Percentiles rank a stretch among this genome's conserved stretches.
Evolutionary conservation across 148 eudicot species (phyloP).

Genomic region (Euryodendron excelsum): DNA sequence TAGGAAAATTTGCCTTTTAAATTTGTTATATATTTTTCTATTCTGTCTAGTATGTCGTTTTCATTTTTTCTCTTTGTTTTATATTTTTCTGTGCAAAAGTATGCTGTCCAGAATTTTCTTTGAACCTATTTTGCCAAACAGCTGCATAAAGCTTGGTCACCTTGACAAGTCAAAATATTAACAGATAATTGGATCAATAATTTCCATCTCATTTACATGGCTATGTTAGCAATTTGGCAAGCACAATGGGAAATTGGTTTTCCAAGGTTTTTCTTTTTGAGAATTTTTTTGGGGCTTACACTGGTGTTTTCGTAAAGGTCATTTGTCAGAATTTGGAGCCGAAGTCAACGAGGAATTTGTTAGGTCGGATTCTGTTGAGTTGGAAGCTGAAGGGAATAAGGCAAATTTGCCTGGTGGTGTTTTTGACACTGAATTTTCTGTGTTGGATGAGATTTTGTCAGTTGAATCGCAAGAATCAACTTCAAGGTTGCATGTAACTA

Average conservation of each 20-base stretch:
- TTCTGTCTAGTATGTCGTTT: neutral
- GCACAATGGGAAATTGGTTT: neutral
- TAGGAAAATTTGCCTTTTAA: neutral
- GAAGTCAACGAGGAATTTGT: constrained; percentile 31
- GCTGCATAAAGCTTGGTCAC: neutral
- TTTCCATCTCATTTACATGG: neutral
- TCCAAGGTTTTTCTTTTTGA: neutral
- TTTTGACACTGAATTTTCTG: constrained; percentile 34
- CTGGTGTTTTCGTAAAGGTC: constrained; percentile 22
- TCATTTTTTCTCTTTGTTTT: neutral
- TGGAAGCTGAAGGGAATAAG: constrained; percentile 35
- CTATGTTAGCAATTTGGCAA: neutral
- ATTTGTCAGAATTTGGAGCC: constrained; percentile 31
- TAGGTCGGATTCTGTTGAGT: constrained; percentile 22
- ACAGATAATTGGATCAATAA: neutral
- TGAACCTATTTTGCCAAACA: constrained; percentile 2
- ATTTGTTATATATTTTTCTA: neutral
- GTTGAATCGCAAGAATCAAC: constrained; percentile 44
- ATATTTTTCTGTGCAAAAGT: neutral
- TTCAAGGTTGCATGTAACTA: constrained; percentile 35
- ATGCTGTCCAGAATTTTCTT: neutral
- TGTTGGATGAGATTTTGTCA: constrained; percentile 73
- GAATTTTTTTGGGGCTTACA: constrained; percentile 7
- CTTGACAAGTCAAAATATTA: neutral
- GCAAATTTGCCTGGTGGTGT: constrained; percentile 31